These are phyloP conservation scores for Russula lepida DNA, from an alignment of 768 basidiomycete genomes.

Conservation along the genomic window DNA sequence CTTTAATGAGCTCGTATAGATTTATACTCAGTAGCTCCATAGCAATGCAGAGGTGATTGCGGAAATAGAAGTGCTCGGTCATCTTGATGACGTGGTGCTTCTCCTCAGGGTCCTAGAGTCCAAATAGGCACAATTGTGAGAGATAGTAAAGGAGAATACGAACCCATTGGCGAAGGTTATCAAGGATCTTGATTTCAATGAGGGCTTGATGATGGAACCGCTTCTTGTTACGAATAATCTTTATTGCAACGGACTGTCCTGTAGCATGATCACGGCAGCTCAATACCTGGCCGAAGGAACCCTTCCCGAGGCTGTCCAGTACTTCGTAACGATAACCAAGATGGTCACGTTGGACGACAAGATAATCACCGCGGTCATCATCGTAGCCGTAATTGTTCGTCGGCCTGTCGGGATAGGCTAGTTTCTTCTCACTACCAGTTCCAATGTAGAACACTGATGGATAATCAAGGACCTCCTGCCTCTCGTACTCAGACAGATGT, in stretches of 20 bases:
- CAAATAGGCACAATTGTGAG: neutral
- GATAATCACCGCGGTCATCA: slow-evolving; percentile 96
- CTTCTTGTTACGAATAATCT: slow-evolving; percentile 99
- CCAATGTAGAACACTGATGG: slow-evolving; percentile 78
- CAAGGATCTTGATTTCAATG: slow-evolving; percentile 98
- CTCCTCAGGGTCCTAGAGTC: slow-evolving; percentile 80
- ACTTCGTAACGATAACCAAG: slow-evolving; percentile 96
- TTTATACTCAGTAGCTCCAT: slow-evolving; percentile 98
- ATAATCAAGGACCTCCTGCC: slow-evolving; percentile 86
- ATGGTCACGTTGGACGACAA: slow-evolving; percentile 84
- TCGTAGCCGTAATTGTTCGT: slow-evolving; percentile 93
- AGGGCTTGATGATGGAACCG: slow-evolving; percentile 96
- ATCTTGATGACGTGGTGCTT: slow-evolving; percentile 97
- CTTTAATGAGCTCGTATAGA: slow-evolving; percentile 97
- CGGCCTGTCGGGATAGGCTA: slow-evolving; percentile 59
- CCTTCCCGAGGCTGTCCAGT: slow-evolving; percentile 88
- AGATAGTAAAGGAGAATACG: slow-evolving; percentile 25
- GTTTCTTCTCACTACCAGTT: slow-evolving; percentile 73
- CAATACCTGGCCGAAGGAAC: slow-evolving; percentile 95
- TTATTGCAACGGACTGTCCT: slow-evolving; percentile 94
- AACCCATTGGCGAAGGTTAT: slow-evolving; percentile 96
- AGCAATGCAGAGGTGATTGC: slow-evolving; percentile 94
- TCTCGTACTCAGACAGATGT: slow-evolving; percentile 79
- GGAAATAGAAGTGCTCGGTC: slow-evolving; percentile 98
- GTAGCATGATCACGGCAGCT: slow-evolving; percentile 93